Evolutionary conservation across 208 protist species (phyloP), one percentile per base, ranked within the genome.

Genomic region (Wallacemonas sp.): DNA sequence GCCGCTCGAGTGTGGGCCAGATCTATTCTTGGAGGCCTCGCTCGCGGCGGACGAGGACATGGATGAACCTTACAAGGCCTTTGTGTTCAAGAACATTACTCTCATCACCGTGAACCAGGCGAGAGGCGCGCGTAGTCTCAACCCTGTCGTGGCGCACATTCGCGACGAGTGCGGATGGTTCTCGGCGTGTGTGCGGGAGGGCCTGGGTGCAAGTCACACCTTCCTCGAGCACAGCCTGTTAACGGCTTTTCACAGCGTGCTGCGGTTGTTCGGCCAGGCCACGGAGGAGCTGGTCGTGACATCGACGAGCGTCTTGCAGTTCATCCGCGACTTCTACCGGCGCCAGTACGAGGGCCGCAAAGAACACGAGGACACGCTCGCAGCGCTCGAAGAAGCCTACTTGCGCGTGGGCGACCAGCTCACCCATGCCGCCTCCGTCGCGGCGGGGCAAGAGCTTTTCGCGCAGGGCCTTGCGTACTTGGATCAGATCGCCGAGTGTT

Each of bases 111-210:
- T 71, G 36, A 24, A 52, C 24, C 76, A 75, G 26, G 48, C 57
- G 8, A 59, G 61, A 10, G 68, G 62, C 21, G 41, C 46, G 24
- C 24, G 33, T 27, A 60, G 29, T 30, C 33, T 82, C 61, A 42
- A 36, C 73, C 36, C 60, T 3, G 46, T 75, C 37, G 46, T 77
- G 53, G 63, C 63, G n/a, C 41, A 55, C 19, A 86, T 95, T 41
- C 55, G 55, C 27, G 19, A 57, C 5, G 86, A 93, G 62, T 76
- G 83, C 19, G 52, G 78, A 42, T 92, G 86, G 84, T 95, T 95
- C 68, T 66, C 44, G 10, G 26, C 29, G n/a, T 53, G 68, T 21
- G 69, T 93, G 33, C 60, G 71, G 17, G 45, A 29, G 2, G 71
- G 78, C 12, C 65, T 95, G 12, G 39, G 58, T 24, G 27, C 58